These are phyloP conservation scores for Spergularia marina DNA, from an alignment of 148 eudicot genomes.

Conservation along the genomic window DNA sequence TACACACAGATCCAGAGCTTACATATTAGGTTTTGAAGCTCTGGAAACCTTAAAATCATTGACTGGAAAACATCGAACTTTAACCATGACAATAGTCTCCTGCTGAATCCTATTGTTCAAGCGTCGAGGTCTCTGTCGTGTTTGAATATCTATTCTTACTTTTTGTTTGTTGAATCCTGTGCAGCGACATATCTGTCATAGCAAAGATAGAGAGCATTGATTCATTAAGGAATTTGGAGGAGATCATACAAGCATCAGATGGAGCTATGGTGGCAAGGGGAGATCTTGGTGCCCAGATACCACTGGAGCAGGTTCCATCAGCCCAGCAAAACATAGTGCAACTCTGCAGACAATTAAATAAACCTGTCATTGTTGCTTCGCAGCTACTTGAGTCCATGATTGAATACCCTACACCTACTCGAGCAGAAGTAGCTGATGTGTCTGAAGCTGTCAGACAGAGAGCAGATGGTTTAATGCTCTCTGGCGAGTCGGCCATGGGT, in stretches of 20 bases:
- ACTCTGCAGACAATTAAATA: conserved; percentile 73
- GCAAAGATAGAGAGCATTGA: conserved; percentile 22
- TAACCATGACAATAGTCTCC: not conserved
- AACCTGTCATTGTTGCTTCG: conserved; percentile 92
- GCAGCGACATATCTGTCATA: conserved; percentile 17
- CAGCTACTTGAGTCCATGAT: conserved; percentile 98
- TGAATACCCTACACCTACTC: conserved; percentile 90
- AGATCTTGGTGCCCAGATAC: conserved; percentile 96
- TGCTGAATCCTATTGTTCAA: not conserved
- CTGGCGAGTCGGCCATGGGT: conserved; percentile 99
- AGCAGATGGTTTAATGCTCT: conserved; percentile 91
- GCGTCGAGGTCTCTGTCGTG: not conserved
- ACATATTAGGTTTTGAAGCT: no score
- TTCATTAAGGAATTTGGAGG: conserved; percentile 59
- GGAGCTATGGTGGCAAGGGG: conserved; percentile 99
- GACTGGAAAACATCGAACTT: not conserved
- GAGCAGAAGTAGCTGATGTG: conserved; percentile 99
- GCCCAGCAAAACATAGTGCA: conserved; percentile 86
- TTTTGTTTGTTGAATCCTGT: not conserved
- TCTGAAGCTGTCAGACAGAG: conserved; percentile 94
- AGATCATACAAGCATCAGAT: conserved; percentile 85
- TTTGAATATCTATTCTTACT: not conserved
- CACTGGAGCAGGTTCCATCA: conserved; percentile 91
- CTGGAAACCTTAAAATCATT: not conserved
- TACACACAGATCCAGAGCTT: no score